phyloP scores from a whole-genome alignment of 2,329 filamentous ascomycete species.

The Periconia digitata region DNA sequence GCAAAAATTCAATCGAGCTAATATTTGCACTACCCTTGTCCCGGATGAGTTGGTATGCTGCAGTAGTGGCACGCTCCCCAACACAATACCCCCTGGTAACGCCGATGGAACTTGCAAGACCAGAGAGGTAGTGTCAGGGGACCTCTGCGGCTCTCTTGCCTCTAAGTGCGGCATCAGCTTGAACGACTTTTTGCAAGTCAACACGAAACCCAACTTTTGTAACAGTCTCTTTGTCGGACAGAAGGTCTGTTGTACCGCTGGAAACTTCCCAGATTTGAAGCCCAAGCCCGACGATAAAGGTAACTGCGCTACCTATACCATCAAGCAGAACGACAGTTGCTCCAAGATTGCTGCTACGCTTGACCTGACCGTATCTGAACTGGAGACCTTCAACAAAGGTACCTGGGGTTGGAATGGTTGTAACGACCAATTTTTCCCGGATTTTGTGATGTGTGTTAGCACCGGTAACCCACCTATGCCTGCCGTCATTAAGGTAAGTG shows the following conservation, averaged over 20 bases:
- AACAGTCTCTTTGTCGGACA: constrained; percentile 3
- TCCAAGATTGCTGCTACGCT: constrained; percentile 6
- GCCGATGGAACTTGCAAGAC: constrained; percentile 10
- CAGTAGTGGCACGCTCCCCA: constrained; percentile 7
- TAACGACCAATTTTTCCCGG: constrained; percentile 7
- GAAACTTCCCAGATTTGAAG: constrained; percentile 9
- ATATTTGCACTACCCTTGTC: constrained; percentile 7
- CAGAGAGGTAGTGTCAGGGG: constrained; percentile 4
- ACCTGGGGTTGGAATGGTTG: constrained; percentile 20
- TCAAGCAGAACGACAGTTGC: constrained; percentile 10
- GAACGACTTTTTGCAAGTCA: constrained; percentile 11
- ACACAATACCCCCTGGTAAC: constrained; percentile 6
- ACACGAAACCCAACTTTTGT: constrained; percentile 6
- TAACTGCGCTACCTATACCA: constrained; percentile 6
- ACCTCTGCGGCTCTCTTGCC: constrained; percentile 7
- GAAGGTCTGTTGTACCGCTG: constrained; percentile 8
- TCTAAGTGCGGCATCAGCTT: constrained; percentile 12
- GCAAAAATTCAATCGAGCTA: constrained; percentile 8
- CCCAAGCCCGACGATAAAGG: constrained; percentile 11
- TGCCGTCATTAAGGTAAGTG: constrained; percentile 17
- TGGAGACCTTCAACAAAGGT: constrained; percentile 13
- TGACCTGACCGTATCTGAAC: constrained; percentile 1
- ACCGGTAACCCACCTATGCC: constrained; percentile 14
- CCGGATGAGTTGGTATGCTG: constrained; percentile 6
- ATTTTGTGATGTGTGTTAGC: constrained; percentile 13